Base-by-base conservation (phyloP, 2,329 filamentous ascomycete genomes). In the Cladophialophora psammophila region DNA sequence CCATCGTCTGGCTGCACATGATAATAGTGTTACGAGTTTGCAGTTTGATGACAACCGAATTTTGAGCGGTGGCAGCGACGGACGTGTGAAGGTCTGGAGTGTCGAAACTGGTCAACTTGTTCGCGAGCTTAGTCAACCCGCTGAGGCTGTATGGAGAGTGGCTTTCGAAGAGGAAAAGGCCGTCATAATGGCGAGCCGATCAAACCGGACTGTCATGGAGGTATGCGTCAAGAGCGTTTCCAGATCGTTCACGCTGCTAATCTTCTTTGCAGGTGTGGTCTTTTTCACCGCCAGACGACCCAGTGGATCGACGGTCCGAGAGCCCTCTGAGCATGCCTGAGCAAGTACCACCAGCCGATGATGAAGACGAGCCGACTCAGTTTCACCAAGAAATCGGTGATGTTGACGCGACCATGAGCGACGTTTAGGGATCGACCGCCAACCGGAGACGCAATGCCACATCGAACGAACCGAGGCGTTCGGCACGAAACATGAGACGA, bases 91-190 rank as follows among this genome's bases (percentile, higher is more conserved):
- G 80, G 94, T 99, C 63, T 99, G 95, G 95, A 94, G 97, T 80
- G 83, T 98, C 66, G 93, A 95, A 79, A 95, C 92, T 1, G 95
- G 95, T 3, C 90, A 92, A 65, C 85, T 97, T 34, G 92, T 99
- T 26, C 89, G 95, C 67, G 95, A 99, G 79, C 86, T 99, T 50
- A 94, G 94, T 55, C 89, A 91, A 20, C 93, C 94, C 61, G 93
- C 94, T 0, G 94, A 99, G 76, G 94, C 94, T 15, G 95, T 99
- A 0, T 99, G 95, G 95, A 87, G 95, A 67, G 94, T 99, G 38
- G 95, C 96, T 0, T 99, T 99, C 77, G 95, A 99, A 76, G 94
- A 97, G 72, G 95, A 99, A 80, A 98, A 97, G 79, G 96, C 94
- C 66, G 94, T 99, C 35, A 94, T 97, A 36, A 91, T 99, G 85